phyloP scores from a whole-genome alignment of 2,329 filamentous ascomycete genomes.

The Aspergillus sp. region DNA sequence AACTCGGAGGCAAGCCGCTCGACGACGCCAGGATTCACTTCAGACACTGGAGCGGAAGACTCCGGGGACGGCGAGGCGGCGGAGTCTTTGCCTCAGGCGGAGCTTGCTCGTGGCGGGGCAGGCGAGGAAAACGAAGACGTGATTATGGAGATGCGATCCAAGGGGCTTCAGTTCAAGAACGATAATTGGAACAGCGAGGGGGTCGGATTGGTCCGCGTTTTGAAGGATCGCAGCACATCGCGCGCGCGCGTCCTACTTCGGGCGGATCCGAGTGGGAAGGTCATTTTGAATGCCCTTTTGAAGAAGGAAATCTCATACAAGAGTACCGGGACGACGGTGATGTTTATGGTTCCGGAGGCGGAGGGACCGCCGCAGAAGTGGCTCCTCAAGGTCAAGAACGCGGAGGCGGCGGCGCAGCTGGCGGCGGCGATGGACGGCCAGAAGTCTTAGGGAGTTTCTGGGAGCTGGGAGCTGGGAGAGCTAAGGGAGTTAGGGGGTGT shows the following conservation, averaged over 20 bases:
- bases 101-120: conserved; percentile 56
- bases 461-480: too few species aligned
- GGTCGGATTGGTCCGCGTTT: conserved; percentile 59
- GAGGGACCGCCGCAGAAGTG: conserved; percentile 57
- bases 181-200: conserved; percentile 59
- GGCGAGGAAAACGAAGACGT: conserved; percentile 65
- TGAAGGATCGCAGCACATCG: conserved; percentile 63
- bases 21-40: conserved; percentile 39
- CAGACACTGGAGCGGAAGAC: conserved; percentile 33
- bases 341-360: conserved; percentile 43
- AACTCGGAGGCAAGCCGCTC: conserved; percentile 35
- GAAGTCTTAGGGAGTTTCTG: conserved; percentile 11
- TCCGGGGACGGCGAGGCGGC: conserved; percentile 43
- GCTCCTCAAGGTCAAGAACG: conserved; percentile 58
- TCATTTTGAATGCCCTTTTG: conserved; percentile 62
- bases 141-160: conserved; percentile 61
- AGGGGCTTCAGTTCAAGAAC: conserved; percentile 53
- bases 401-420: conserved; percentile 10
- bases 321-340: conserved; percentile 39
- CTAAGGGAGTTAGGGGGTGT: too few species aligned
- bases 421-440: conserved; percentile 11
- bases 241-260: conserved; percentile 61
- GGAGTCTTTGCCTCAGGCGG: conserved; percentile 58
- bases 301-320: conserved; percentile 55
- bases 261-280: conserved; percentile 63